phyloP scores from a whole-genome alignment of 2,329 filamentous ascomycete genomes.

The Balansia obtecta region DNA sequence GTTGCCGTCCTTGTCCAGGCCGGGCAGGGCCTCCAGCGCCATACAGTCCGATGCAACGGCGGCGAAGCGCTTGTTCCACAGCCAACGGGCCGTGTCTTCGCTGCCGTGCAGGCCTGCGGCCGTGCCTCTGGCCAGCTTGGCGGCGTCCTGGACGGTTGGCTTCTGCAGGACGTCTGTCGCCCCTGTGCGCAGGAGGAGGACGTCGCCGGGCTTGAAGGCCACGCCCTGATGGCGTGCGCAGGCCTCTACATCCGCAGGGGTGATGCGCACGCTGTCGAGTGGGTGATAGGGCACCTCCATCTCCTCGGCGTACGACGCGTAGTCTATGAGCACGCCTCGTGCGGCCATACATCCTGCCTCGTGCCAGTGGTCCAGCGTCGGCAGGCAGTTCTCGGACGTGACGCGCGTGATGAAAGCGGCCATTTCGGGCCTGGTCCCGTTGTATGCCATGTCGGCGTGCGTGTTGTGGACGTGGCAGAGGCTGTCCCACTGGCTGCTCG shows the following conservation, averaged over 20 bases:
- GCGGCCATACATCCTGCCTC: constrained; percentile 37
- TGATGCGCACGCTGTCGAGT: constrained; percentile 40
- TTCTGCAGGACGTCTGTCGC: constrained; percentile 45
- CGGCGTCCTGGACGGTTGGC: constrained; percentile 23
- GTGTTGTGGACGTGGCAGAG: constrained; percentile 35
- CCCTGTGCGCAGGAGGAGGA: constrained; percentile 53
- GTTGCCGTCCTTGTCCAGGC: constrained; percentile 29
- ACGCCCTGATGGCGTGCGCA: constrained; percentile 48
- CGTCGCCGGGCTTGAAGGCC: constrained; percentile 52
- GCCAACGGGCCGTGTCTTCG: constrained; percentile 46
- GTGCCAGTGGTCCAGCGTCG: constrained; percentile 37
- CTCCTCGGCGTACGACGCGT: constrained; percentile 33
- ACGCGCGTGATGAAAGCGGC: constrained; percentile 16
- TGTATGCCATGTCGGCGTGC: constrained; percentile 33
- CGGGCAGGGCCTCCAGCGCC: constrained; percentile 52
- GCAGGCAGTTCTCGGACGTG: constrained; percentile 16
- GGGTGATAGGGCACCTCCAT: constrained; percentile 38
- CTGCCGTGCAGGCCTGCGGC: constrained; percentile 30
- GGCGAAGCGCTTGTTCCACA: constrained; percentile 58
- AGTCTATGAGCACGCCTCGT: constrained; percentile 46
- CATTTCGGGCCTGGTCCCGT: constrained; percentile 28
- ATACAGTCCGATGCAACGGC: constrained; percentile 51
- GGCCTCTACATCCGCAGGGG: constrained; percentile 39
- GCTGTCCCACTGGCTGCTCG: constrained; percentile 44
- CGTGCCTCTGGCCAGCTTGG: constrained; percentile 17